These are phyloP conservation scores for Halteria grandinella DNA, from an alignment of 73 alveolate genomes.

Conservation along the genomic window DNA sequence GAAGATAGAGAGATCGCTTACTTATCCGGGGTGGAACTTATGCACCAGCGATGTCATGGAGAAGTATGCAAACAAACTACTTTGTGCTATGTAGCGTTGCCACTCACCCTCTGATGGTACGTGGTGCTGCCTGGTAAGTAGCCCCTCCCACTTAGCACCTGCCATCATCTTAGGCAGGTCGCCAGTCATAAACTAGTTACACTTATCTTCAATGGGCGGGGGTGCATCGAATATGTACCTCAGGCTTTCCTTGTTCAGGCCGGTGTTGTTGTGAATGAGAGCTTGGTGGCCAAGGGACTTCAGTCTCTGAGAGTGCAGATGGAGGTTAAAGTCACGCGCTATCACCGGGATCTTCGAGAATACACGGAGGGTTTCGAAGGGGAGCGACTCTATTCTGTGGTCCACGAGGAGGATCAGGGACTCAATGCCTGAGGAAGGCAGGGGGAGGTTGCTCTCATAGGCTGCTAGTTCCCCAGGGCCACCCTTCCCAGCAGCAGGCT, in stretches of 20 bases:
- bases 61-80: constrained; percentile 59
- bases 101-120: constrained; percentile 75
- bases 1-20: constrained; percentile 53
- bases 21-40: constrained; percentile 48
- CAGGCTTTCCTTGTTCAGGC: constrained; percentile 65
- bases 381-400: constrained; percentile 82
- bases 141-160: constrained; percentile 69
- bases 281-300: constrained; percentile 62
- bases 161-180: constrained; percentile 56
- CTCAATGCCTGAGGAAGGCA: constrained; percentile 90
- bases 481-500: constrained; percentile 70
- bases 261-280: constrained; percentile 69
- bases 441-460: constrained; percentile 70
- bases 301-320: constrained; percentile 80
- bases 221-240: constrained; percentile 68
- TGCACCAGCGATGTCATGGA: constrained; percentile 55
- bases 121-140: constrained; percentile 45
- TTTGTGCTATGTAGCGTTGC: constrained; percentile 46
- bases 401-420: constrained; percentile 84
- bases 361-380: constrained; percentile 83
- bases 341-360: constrained; percentile 84
- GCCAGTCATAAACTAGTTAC: constrained; percentile 20
- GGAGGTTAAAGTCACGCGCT: constrained; percentile 87
- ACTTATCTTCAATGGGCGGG: constrained; percentile 25
- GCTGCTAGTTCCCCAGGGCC: constrained; percentile 75